A percentile compares a stretch with the other conserved stretches of the same genome.
Evolutionary conservation across 495 filamentous ascomycete species (phyloP).

Genomic region (Talaromyces liani): DNA sequence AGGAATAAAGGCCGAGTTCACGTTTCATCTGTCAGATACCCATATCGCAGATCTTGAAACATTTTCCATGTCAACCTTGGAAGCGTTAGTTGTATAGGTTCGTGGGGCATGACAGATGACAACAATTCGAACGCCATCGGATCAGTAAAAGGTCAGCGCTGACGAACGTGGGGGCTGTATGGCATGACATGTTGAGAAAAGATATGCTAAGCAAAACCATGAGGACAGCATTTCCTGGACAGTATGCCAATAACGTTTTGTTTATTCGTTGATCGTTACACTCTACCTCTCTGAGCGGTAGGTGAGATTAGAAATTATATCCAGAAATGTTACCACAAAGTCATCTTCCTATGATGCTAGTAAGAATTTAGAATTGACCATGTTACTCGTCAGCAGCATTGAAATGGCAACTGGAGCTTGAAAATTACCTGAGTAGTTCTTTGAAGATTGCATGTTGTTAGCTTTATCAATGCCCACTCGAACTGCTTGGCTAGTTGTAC

Average conservation of each 20-base stretch:
- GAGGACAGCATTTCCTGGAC: background rate
- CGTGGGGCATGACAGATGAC: background rate
- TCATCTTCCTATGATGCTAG: too few species aligned
- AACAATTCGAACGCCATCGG: background rate
- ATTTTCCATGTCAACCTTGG: background rate
- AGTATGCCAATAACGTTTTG: background rate
- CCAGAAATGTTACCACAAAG: too few species aligned
- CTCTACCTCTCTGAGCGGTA: background rate
- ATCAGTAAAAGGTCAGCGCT: background rate
- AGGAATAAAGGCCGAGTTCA: background rate
- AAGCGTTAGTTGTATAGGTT: background rate
- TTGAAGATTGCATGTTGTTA: too few species aligned
- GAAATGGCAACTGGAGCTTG: too few species aligned
- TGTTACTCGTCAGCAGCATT: too few species aligned
- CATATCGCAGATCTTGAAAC: background rate
- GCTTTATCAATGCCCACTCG: too few species aligned
- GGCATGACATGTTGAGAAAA: background rate
- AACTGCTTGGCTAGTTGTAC: too few species aligned
- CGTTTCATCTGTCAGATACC: background rate
- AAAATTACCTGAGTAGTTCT: too few species aligned
- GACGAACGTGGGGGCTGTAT: background rate
- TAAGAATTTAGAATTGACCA: too few species aligned
- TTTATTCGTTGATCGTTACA: background rate
- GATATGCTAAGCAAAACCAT: background rate
- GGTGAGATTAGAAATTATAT: too few species aligned